Conservation (phyloP, 495 filamentous ascomycete species). For the Usnea hakonensis region DNA sequence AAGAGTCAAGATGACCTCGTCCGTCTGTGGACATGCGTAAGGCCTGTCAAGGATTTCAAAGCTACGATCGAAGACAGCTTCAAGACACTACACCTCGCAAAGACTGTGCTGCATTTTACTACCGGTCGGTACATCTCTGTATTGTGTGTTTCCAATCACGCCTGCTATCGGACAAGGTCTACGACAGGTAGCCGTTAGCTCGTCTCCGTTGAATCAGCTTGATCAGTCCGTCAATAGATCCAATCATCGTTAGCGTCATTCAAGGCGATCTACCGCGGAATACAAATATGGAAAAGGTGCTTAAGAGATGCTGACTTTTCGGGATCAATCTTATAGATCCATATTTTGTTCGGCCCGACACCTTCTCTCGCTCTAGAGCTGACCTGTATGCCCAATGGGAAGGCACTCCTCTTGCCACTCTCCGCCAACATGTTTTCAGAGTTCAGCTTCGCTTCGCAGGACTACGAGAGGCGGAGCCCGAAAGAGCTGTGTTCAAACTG, state of each 20-base stretch:
- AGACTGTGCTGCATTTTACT: neutral
- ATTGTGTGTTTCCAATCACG: neutral
- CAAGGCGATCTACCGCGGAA: neutral
- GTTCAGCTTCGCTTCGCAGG: neutral
- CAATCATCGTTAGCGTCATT: neutral
- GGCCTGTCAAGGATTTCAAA: neutral
- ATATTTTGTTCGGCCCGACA: neutral
- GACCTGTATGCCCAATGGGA: neutral
- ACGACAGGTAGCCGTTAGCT: neutral
- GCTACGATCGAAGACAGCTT: neutral
- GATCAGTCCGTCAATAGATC: neutral
- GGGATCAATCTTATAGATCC: neutral
- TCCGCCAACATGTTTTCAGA: neutral
- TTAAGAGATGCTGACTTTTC: neutral
- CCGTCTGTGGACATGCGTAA: neutral
- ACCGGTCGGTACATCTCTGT: neutral
- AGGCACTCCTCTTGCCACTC: neutral
- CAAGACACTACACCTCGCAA: neutral
- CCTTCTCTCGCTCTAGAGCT: neutral
- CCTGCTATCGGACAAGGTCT: neutral
- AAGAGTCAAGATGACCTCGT: neutral
- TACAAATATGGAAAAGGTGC: neutral
- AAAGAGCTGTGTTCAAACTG: neutral
- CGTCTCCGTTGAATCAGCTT: no score
- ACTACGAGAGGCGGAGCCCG: neutral